Evolutionary conservation across 2,329 filamentous ascomycete genomes (phyloP), one percentile per base, ranked within the genome.

Genomic region (Clarireedia paspali): DNA sequence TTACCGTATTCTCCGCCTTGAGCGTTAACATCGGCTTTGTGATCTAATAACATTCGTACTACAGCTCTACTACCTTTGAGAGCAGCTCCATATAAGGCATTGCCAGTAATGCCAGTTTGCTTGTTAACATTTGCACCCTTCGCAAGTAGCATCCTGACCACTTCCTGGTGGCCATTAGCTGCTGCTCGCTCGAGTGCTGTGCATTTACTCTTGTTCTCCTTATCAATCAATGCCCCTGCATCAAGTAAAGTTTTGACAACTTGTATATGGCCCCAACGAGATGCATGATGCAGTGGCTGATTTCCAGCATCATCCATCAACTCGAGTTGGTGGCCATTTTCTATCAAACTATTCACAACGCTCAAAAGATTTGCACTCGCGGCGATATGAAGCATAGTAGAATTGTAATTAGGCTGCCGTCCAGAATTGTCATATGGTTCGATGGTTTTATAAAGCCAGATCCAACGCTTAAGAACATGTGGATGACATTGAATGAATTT

Each of bases 121-220:
- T 38, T 40, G 26, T 58, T 60, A n/a, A 68, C 60, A 46, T 69
- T 59, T 24, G 64, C 66, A 36, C 63, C 64, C 12, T 53, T 57
- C 20, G 59, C 52, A 34, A 71, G 50, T 3, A 74, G 64, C 3
- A 66, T 50, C 39, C 64, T 47, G n/a, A 70, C 63, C 20, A 72
- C 59, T 12, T 62, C 55, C 46, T 66, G 44, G 36, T 66, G 56
- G 9, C 65, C 65, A n/a, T 53, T 56, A 38, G 42, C 38, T 52
- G 50, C 58, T 59, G 52, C 58, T 55, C 36, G 34, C 26, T 47
- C 40, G n/a, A 61, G 55, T 42, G 54, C 47, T 30, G 52, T 60
- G 26, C 50, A 47, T 20, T 53, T 47, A 27, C 30, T 47, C 9
- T 48, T 24, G 30, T 56, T 57, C 49, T 57, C 42, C 44, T 44